Evolutionary conservation across 306 rosid species (phyloP).

Genomic region (Quercus aquifolioides): DNA sequence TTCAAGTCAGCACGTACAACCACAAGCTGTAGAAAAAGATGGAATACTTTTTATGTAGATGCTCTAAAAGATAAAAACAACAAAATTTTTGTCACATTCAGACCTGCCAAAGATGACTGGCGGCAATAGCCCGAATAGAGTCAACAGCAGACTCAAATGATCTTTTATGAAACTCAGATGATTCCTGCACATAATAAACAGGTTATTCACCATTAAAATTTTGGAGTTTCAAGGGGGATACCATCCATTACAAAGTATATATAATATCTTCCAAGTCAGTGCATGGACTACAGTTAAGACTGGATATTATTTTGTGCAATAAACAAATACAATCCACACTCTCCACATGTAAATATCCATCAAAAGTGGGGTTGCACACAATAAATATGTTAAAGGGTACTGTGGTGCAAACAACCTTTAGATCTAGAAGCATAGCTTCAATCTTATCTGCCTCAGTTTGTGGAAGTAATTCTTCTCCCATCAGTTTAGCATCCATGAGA

Average conservation of each 20-base stretch:
- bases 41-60: constrained; percentile 14
- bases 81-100: constrained; percentile 17
- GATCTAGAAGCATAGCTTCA: constrained; percentile 82
- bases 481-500: constrained; percentile 43
- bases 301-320: background rate
- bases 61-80: constrained; percentile 18
- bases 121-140: constrained; percentile 85
- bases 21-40: constrained; percentile 73
- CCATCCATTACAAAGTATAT: background rate
- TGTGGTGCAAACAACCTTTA: constrained; percentile 55
- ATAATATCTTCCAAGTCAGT: background rate
- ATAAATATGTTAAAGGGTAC: background rate
- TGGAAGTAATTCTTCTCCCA: constrained; percentile 85
- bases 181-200: constrained; percentile 55
- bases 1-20: constrained; percentile 94
- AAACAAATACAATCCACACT: background rate
- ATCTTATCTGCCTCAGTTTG: constrained; percentile 94
- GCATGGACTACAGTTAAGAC: background rate
- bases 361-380: constrained; percentile 10
- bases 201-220: constrained; percentile 4
- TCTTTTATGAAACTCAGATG: constrained; percentile 90
- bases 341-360: background rate
- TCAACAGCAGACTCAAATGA: constrained; percentile 88
- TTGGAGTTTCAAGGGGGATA: constrained; percentile 1
- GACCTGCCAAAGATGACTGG: constrained; percentile 99